Percentiles rank a stretch among this genome's conserved stretches.
These are phyloP conservation scores for Auriscalpium microsporum DNA, from an alignment of 768 basidiomycete genomes.

Conservation along the genomic window DNA sequence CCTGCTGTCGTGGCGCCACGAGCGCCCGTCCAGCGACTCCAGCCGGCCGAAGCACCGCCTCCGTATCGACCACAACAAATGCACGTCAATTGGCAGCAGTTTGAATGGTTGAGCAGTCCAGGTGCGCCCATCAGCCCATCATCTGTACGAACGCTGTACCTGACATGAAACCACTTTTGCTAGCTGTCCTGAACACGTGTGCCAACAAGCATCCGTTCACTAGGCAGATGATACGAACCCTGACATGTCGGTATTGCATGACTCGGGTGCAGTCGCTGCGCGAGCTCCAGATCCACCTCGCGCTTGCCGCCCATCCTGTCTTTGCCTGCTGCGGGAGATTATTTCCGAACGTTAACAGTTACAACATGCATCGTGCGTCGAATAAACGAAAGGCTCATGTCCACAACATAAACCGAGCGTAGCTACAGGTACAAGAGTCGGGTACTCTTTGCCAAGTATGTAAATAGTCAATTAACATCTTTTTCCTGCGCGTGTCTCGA, in stretches of 20 bases:
- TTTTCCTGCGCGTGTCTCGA: too few relatives aligned
- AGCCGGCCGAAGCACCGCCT: neutral
- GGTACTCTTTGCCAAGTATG: too few relatives aligned
- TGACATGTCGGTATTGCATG: constrained; percentile 21
- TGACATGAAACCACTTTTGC: too few relatives aligned
- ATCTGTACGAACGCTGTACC: too few relatives aligned
- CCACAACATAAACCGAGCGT: too few relatives aligned
- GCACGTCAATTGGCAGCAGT: neutral
- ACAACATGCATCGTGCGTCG: constrained; percentile 9
- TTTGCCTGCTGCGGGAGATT: constrained; percentile 23
- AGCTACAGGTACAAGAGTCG: too few relatives aligned
- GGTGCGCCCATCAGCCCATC: too few relatives aligned
- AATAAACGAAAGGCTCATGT: too few relatives aligned
- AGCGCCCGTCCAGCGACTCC: neutral
- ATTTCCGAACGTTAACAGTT: constrained; percentile 19
- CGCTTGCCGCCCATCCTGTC: constrained; percentile 16
- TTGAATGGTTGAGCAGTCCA: constrained; percentile 17
- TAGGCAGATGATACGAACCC: constrained; percentile 15
- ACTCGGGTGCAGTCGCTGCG: constrained; percentile 17
- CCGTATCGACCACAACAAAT: neutral
- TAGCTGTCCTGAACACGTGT: neutral
- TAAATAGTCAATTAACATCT: too few relatives aligned
- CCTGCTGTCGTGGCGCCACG: neutral
- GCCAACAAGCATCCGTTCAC: constrained; percentile 17
- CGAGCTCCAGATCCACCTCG: constrained; percentile 21